Evolutionary conservation across 441 rosid species (phyloP), one percentile per base, ranked within the genome.

Genomic region (Erodium trifolium): DNA sequence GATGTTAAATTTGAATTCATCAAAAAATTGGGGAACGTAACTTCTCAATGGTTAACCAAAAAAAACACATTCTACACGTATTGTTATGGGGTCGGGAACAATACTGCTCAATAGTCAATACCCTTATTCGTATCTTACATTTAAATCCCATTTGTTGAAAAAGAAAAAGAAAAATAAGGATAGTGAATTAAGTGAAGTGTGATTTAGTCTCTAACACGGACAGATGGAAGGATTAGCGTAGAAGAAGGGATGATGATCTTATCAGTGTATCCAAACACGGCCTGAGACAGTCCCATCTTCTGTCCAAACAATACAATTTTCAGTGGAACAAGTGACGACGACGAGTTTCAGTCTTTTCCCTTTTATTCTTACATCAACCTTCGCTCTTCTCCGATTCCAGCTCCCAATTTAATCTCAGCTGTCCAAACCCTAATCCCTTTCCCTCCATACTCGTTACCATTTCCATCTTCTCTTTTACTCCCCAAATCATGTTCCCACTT

Each of bases 331-430:
- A 23, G 27, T 23, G 27, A 57, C 63, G 29, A 57, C 63, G 63
- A 17, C 63, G 43, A 37, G 10, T 47, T 47, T 13, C 55, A 47
- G 14, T 47, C 55, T 47, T 12, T 47, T 47, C 55, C 55, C 14
- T 23, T 23, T 23, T 23, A 47, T 47, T 9, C 51, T 45, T 45
- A 9, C 47, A 45, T 45, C 51, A 45, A 45, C 51, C 12, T 45
- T 12, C 51, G 51, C 62, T 55, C 62, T 57, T 57, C 63, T 57
- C 11, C 63, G 63, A 57, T 57, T 18, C 63, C 23, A 19, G 63
- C 29, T 14, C 23, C 63, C 63, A 17, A 57, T 17, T 57, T 9
- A 57, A 19, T 57, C 63, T 3, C 23, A 23, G 27, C 27, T 23
- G 2, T 23, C 27, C 27, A 23, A 17, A 57, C 63, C 63, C 63